Base-by-base conservation (phyloP, 2,329 filamentous ascomycete species). In the Pseudogymnoascus sp. region DNA sequence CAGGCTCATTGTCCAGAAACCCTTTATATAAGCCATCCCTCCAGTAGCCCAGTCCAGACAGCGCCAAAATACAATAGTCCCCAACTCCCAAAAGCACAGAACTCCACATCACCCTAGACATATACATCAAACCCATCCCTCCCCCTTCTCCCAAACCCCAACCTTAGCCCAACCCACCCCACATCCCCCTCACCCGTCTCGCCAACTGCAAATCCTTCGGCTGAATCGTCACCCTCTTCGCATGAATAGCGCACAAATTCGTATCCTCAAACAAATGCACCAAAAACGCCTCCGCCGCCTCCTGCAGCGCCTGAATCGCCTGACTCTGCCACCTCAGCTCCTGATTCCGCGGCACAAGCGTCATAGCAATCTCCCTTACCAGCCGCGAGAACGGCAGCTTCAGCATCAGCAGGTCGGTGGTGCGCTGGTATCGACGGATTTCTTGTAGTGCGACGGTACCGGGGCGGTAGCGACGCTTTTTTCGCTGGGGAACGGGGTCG, bases 171-270 rank as follows among this genome's bases (percentile, higher is more conserved):
- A 77, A 80, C 68, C 88, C 88, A 55, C 86, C 89, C 88, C 88
- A 92, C 52, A 87, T 82, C 10, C 89, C 89, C 60, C 89, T 81
- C 76, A 93, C 92, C 67, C 89, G 79, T 70, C 89, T 80, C 18
- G 93, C 93, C 64, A 97, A 83, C 77, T 97, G 93, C 70, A 99
- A 96, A 76, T 97, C 94, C 78, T 96, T 96, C 76, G 94, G 92
- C 90, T 96, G 93, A 70, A 97, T 96, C 39, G 93, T 97, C 60
- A 97, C 92, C 73, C 93, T 83, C 79, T 96, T 97, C 65, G 93
- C 94, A 77, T 97, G 93, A 69, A 97, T 92, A 65, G 93, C 94
- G 78, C 93, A 97, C 42, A 97, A 83, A 78, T 97, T 97, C 67
- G 90, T 90, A 76, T 96, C 91, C 74, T 97, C 92, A 72, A 97